A percentile compares a stretch with the other conserved stretches of the same genome.
Conservation (phyloP, 345 rosid genomes). For the Tarenaya hassleriana region DNA sequence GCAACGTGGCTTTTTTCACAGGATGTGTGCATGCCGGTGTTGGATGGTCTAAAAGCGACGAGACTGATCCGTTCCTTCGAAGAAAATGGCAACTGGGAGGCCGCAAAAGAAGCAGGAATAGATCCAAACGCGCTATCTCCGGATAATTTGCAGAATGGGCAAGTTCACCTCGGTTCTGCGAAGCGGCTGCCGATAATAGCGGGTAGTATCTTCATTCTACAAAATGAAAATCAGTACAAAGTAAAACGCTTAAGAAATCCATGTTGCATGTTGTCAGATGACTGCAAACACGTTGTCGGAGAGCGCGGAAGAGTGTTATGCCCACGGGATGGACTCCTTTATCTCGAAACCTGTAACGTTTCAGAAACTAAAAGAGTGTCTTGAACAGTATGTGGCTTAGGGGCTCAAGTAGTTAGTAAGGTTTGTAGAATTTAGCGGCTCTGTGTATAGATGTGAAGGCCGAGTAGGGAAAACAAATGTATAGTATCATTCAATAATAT, state of each 20-base stretch:
- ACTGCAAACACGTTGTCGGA: slow-evolving; percentile 90
- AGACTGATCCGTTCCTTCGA: slow-evolving; percentile 82
- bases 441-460: too few relatives aligned
- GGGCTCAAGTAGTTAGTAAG: too few relatives aligned
- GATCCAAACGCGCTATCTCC: too few relatives aligned
- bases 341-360: slow-evolving; percentile 70
- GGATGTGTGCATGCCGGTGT: slow-evolving; percentile 96
- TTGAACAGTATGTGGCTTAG: slow-evolving; percentile 50
- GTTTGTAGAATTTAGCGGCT: too few relatives aligned
- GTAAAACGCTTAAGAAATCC: too few relatives aligned
- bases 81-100: slow-evolving; percentile 79
- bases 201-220: slow-evolving; percentile 16
- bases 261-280: slow-evolving; percentile 48
- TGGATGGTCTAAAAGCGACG: slow-evolving; percentile 93
- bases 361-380: slow-evolving; percentile 53
- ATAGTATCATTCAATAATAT: too few relatives aligned
- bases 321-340: slow-evolving; percentile 86
- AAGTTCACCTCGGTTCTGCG: too few relatives aligned
- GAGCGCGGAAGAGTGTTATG: slow-evolving; percentile 84
- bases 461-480: too few relatives aligned
- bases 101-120: slow-evolving; percentile 64
- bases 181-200: too few relatives aligned
- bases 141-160: slow-evolving; percentile 22
- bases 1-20: too few relatives aligned
- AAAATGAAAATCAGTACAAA: too few relatives aligned